A percentile compares a stretch with the other conserved stretches of the same genome.
These are phyloP conservation scores for Fusarium praegraminearum DNA, from an alignment of 2,329 filamentous ascomycete species.

Conservation along the genomic window DNA sequence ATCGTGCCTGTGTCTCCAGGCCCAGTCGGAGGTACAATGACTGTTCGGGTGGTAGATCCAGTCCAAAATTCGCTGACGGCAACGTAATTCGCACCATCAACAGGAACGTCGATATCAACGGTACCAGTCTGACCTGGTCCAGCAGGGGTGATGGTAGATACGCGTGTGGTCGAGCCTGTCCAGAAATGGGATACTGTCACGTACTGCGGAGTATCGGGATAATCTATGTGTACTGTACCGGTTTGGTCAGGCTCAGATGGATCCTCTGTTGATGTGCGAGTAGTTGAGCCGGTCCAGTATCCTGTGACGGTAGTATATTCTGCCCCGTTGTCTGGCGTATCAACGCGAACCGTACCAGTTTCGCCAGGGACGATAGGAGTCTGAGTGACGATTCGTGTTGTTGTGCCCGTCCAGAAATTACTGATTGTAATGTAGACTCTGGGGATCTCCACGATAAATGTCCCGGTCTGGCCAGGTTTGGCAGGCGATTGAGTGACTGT, in stretches of 20 bases:
- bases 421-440: background rate
- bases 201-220: background rate
- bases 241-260: background rate
- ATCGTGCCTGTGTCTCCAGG: background rate
- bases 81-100: background rate
- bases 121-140: background rate
- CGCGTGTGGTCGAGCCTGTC: background rate
- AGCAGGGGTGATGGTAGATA: background rate
- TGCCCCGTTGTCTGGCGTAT: background rate
- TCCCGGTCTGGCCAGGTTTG: background rate
- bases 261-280: background rate
- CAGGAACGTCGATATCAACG: background rate
- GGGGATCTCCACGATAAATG: background rate
- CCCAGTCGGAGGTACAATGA: background rate
- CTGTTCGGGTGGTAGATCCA: background rate
- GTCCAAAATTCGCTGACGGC: slow-evolving; percentile 2
- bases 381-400: background rate
- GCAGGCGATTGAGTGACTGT: background rate
- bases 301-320: background rate
- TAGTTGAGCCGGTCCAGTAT: background rate
- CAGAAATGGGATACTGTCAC: background rate
- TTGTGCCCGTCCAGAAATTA: background rate
- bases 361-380: background rate
- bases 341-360: background rate
- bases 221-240: background rate